These are phyloP conservation scores for Heritiera fomes DNA, from an alignment of 345 rosid genomes.

Conservation along the genomic window DNA sequence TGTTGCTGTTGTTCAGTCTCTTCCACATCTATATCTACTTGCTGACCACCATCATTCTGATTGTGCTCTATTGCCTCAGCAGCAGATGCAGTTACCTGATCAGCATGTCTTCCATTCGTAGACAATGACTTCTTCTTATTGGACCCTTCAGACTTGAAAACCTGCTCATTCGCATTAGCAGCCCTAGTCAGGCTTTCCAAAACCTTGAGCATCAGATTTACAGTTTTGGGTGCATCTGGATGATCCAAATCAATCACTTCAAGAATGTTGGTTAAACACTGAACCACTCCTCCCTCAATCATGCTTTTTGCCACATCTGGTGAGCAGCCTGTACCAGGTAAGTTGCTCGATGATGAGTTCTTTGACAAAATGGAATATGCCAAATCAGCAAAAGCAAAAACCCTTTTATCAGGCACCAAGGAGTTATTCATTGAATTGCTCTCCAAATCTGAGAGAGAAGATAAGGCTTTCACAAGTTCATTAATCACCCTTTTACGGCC, in stretches of 20 bases:
- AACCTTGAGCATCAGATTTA: conserved; percentile 79
- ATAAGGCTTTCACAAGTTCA: conserved; percentile 86
- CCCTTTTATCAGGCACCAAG: conserved; percentile 74
- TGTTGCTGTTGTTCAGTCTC: conserved; percentile 50
- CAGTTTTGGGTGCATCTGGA: conserved; percentile 91
- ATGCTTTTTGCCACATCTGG: conserved; percentile 93
- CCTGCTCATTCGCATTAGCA: conserved; percentile 83
- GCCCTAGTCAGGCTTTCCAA: conserved; percentile 90
- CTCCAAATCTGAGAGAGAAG: conserved; percentile 61
- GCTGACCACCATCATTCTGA: conserved; percentile 47
- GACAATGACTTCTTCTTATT: conserved; percentile 59
- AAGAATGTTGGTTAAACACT: conserved; percentile 73
- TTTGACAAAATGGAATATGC: conserved; percentile 84
- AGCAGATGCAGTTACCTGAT: conserved; percentile 45
- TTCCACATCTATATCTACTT: conserved; percentile 45
- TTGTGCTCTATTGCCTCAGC: conserved; percentile 48
- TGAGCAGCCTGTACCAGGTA: conserved; percentile 82
- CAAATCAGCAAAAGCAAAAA: conserved; percentile 75
- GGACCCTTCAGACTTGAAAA: conserved; percentile 57
- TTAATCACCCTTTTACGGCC: conserved; percentile 81
- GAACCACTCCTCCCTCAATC: conserved; percentile 92
- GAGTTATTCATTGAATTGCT: conserved; percentile 56
- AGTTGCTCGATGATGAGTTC: conserved; percentile 76
- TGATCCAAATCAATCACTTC: conserved; percentile 89
- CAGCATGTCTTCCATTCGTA: conserved; percentile 51